Evolutionary conservation across 371 early-diverging fungal genomes (phyloP), one percentile per base, ranked within the genome.

Genomic region (Polyrhizophydium stewartii): DNA sequence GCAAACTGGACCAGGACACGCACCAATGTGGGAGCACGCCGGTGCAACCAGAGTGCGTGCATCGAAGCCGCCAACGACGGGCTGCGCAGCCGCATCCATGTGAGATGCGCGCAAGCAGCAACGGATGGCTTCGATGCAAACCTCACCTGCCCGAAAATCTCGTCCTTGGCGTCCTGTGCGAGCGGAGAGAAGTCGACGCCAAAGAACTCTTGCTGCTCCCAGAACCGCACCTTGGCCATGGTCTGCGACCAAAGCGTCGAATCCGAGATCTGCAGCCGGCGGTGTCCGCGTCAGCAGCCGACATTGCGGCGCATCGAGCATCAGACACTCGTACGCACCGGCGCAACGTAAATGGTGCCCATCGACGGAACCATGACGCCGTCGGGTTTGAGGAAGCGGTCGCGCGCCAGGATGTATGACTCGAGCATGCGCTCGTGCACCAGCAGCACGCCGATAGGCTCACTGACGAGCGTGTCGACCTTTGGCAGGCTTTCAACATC

Each of bases 401-500:
- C 95, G 46, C 94, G 83, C n/a, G 92, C 92, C 70, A 85, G 75
- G 57, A 92, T 76, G 64, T 87, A 92, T 55, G 87, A 87, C 71
- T 92, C 91, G 56, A 91, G 77, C 77, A 78, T 78, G 7, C 80
- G 85, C 76, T 95, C 97, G 63, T 97, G 96, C 40, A 97, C 92
- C 38, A 96, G 82, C 38, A 98, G 74, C 17, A 98, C 97, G 13
- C 77, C 80, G 65, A 98, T 97, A 17, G 97, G 97, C 70, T 98
- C 98, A 40, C 93, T 93, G 56, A 98, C 87, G 33, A 98, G 88
- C 5, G 92, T 92, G 59, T 98, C 98, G 1, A 98, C 96, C 69
- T 83, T 75, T 40, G 86, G 79, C 10, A 89, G 64, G 62, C 74
- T 37, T 32, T 57, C 50, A n/a, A 53, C 60, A 32, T 91, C 87